Evolutionary conservation across 345 rosid species (phyloP).

Genomic region (Eucalyptus coolabah): DNA sequence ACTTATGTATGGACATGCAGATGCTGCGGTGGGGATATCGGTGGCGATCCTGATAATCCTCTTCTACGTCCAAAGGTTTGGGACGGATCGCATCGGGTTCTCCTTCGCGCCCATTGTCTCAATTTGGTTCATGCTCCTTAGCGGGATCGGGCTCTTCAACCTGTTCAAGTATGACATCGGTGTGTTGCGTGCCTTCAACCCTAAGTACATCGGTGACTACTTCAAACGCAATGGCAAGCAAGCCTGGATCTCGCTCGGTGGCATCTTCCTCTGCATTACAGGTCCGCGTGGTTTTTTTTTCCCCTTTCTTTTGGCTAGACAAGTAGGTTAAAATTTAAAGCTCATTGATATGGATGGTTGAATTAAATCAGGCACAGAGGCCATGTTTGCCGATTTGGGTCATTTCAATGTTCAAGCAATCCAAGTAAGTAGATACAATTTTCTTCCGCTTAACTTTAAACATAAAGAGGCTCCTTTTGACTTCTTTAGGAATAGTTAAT

Average conservation of each 20-base stretch:
- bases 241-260: conserved; percentile 70
- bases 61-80: conserved; percentile 45
- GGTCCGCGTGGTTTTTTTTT: conserved; percentile 3
- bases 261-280: conserved; percentile 60
- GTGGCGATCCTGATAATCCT: conserved; percentile 41
- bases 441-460: background rate
- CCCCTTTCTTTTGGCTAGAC: background rate
- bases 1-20: conserved; percentile 10
- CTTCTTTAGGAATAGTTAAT: background rate
- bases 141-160: conserved; percentile 57
- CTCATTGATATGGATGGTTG: background rate
- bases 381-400: conserved; percentile 85
- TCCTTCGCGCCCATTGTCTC: conserved; percentile 54
- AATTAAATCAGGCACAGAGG: conserved; percentile 47
- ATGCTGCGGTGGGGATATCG: conserved; percentile 49
- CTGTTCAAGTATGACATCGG: conserved; percentile 37
- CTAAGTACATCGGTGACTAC: conserved; percentile 40
- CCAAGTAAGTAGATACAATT: conserved; percentile 22
- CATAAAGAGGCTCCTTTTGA: background rate
- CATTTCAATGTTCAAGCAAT: conserved; percentile 65
- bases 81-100: conserved; percentile 66
- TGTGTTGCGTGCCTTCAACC: conserved; percentile 61
- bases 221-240: conserved; percentile 36
- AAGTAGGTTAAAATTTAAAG: background rate
- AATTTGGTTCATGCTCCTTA: conserved; percentile 41